These are phyloP conservation scores for Cladosporium sp. DNA, from an alignment of 2,329 filamentous ascomycete species.

Conservation along the genomic window DNA sequence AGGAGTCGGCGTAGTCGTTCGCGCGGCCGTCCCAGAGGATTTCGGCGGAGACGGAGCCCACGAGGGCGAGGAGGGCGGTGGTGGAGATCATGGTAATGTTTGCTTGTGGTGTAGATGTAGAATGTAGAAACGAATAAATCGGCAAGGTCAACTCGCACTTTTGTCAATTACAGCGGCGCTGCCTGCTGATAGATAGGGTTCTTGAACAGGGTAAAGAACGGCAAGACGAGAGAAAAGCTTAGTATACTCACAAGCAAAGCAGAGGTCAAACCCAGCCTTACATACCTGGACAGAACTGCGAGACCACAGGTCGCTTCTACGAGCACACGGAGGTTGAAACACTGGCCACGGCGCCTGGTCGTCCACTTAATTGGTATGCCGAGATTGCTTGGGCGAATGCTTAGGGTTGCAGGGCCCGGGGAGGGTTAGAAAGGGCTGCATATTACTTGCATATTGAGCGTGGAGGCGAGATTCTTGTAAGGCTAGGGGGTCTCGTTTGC, in stretches of 20 bases:
- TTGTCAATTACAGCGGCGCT: slow-evolving; percentile 4
- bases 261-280: not conserved
- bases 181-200: slow-evolving; percentile 10
- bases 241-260: slow-evolving; percentile 10
- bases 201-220: not conserved
- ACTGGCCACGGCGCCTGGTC: slow-evolving; percentile 11
- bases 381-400: slow-evolving; percentile 10
- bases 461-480: not conserved
- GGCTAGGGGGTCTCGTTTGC: not conserved
- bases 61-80: slow-evolving; percentile 20
- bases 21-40: slow-evolving; percentile 64
- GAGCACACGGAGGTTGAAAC: slow-evolving; percentile 10
- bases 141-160: slow-evolving; percentile 19
- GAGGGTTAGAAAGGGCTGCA: not conserved
- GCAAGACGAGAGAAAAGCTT: slow-evolving; percentile 3
- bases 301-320: slow-evolving; percentile 11
- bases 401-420: slow-evolving; percentile 2
- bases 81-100: slow-evolving; percentile 17
- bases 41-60: slow-evolving; percentile 31
- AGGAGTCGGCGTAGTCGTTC: slow-evolving; percentile 53
- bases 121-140: too few species aligned
- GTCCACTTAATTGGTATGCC: not conserved
- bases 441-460: not conserved
- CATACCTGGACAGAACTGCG: too few species aligned
- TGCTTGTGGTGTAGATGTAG: not conserved